These are phyloP conservation scores for Kernera saxatilis DNA, from an alignment of 345 rosid species.

Conservation along the genomic window DNA sequence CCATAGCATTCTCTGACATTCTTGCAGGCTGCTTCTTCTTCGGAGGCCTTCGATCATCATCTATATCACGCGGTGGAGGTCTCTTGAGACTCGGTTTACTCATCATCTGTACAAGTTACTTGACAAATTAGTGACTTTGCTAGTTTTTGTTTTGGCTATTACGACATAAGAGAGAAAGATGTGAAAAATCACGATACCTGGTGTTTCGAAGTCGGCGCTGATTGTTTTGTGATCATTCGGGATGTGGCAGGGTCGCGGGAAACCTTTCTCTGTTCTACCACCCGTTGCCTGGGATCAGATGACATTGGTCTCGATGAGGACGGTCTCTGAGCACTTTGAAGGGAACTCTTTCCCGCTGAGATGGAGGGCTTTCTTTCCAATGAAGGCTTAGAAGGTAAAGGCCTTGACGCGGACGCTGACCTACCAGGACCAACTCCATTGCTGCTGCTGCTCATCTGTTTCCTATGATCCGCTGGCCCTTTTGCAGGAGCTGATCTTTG, in stretches of 20 bases:
- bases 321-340: constrained; percentile 36
- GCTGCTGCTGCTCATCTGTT: constrained; percentile 41
- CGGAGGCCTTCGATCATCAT: constrained; percentile 37
- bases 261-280: constrained; percentile 44
- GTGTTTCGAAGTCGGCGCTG: constrained; percentile 38
- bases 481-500: constrained; percentile 38
- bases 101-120: constrained; percentile 33
- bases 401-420: constrained; percentile 40
- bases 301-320: constrained; percentile 43
- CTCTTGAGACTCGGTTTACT: constrained; percentile 45
- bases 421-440: constrained; percentile 52
- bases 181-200: constrained; percentile 32
- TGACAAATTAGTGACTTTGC: neutral
- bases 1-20: constrained; percentile 34
- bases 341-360: constrained; percentile 32
- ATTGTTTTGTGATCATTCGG: constrained; percentile 40
- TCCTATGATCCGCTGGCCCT: constrained; percentile 43
- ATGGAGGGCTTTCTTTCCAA: constrained; percentile 42
- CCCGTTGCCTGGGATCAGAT: constrained; percentile 39
- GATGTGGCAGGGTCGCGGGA: constrained; percentile 35
- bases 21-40: constrained; percentile 57
- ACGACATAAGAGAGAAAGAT: neutral
- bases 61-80: constrained; percentile 28
- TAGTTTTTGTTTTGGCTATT: neutral
- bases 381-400: constrained; percentile 31